Percentiles rank a stretch among this genome's conserved stretches.
Evolutionary conservation across 2,329 filamentous ascomycete genomes (phyloP).

Genomic region (Coleophoma cylindrospora): DNA sequence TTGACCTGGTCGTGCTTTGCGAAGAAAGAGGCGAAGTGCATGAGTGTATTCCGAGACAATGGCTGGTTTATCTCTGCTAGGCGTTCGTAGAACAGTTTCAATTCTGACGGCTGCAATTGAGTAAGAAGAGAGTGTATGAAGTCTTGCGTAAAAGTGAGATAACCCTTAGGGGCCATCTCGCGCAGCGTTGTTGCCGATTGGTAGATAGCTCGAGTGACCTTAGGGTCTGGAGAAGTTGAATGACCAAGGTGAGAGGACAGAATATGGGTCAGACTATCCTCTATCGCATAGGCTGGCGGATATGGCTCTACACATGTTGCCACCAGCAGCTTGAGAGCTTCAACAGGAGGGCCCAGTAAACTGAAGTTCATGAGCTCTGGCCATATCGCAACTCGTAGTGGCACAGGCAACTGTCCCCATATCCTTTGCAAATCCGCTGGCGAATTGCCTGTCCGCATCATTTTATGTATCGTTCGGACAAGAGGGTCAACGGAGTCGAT

Average conservation of each 20-base stretch:
- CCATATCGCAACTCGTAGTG: conserved; percentile 6
- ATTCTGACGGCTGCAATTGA: conserved; percentile 5
- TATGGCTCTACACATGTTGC: conserved; percentile 14
- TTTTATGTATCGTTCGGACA: neutral
- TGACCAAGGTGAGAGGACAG: conserved; percentile 10
- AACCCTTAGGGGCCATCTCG: conserved; percentile 5
- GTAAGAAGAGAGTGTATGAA: conserved; percentile 15
- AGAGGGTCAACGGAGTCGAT: neutral
- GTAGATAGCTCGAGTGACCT: conserved; percentile 2
- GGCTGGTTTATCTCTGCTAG: conserved; percentile 12
- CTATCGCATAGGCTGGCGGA: conserved; percentile 13
- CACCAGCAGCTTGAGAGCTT: conserved; percentile 16
- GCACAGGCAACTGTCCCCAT: too few species aligned
- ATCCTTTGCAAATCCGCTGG: too few species aligned
- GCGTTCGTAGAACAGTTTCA: conserved; percentile 15
- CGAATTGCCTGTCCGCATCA: too few species aligned
- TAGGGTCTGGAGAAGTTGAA: neutral
- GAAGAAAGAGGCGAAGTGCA: conserved; percentile 28
- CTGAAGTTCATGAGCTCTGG: conserved; percentile 14
- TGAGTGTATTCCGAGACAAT: conserved; percentile 15
- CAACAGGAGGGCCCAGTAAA: conserved; percentile 11
- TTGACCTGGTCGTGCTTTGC: conserved; percentile 35
- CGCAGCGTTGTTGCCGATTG: neutral
- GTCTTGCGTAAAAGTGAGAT: conserved; percentile 9
- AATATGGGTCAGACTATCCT: conserved; percentile 18